A percentile compares a stretch with the other conserved stretches of the same genome.
Conservation (phyloP, 2,329 filamentous ascomycete species). For the Epichloe brachyelytri region DNA sequence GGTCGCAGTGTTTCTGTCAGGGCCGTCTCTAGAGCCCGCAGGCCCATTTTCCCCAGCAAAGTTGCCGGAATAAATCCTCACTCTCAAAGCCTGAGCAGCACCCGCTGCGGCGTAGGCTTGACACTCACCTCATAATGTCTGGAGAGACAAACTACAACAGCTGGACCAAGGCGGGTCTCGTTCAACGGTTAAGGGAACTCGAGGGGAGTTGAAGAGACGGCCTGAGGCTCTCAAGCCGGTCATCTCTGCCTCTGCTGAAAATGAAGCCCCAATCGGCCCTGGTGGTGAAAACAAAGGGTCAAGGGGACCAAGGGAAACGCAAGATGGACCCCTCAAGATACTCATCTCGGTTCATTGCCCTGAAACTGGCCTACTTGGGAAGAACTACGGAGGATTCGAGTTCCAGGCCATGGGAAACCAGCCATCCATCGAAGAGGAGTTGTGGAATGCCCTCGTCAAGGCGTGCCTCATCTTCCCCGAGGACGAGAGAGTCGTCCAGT, state of each 20-base stretch:
- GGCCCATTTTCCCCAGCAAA: not conserved
- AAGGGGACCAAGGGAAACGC: slow-evolving; percentile 31
- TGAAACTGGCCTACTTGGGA: slow-evolving; percentile 89
- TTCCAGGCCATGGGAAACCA: slow-evolving; percentile 60
- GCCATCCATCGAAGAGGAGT: slow-evolving; percentile 80
- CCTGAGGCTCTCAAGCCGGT: slow-evolving; percentile 14
- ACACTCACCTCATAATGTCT: slow-evolving; percentile 15
- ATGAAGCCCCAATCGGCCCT: not conserved
- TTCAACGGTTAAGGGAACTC: slow-evolving; percentile 53
- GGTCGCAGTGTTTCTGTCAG: slow-evolving; percentile 15
- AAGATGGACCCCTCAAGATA: slow-evolving; percentile 71
- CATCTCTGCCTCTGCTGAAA: slow-evolving; percentile 14
- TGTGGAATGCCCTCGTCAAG: slow-evolving; percentile 84
- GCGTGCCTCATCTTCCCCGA: slow-evolving; percentile 68
- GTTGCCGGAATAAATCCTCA: slow-evolving; percentile 7
- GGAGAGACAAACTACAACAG: slow-evolving; percentile 39
- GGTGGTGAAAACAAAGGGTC: not conserved
- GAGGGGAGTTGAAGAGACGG: slow-evolving; percentile 50
- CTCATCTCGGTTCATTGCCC: slow-evolving; percentile 68
- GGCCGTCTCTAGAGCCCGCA: slow-evolving; percentile 8
- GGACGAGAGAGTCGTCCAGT: slow-evolving; percentile 53
- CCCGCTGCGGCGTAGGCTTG: not conserved
- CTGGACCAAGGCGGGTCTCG: slow-evolving; percentile 57
- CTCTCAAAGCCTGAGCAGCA: not conserved
- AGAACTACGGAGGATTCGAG: slow-evolving; percentile 87